Evolutionary conservation across 208 protist genomes (phyloP).

Genomic region (Balamuthia mandrillaris): DNA sequence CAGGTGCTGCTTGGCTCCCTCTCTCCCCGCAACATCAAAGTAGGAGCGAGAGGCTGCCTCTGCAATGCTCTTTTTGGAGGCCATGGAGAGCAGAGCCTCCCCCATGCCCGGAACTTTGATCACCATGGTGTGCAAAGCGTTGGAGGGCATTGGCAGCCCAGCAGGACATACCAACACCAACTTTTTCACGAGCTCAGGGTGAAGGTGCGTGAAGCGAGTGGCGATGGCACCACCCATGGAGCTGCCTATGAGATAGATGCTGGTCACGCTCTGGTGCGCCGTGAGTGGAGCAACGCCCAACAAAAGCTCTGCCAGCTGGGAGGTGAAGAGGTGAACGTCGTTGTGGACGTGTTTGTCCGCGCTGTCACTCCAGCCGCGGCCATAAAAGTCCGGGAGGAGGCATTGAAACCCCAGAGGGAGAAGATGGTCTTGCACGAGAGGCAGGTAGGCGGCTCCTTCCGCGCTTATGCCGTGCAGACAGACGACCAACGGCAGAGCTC

Average conservation of each 20-base stretch:
- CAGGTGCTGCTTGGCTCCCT: too few species aligned
- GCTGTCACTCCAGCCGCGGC: not conserved
- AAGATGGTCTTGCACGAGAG: too few species aligned
- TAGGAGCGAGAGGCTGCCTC: too few species aligned
- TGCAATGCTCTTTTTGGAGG: too few species aligned
- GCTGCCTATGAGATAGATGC: not conserved
- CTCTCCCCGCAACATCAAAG: too few species aligned
- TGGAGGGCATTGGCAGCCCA: too few species aligned
- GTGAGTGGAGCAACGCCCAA: not conserved
- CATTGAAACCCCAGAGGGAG: not conserved
- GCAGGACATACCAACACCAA: not conserved
- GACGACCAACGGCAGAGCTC: too few species aligned
- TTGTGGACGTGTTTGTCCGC: not conserved
- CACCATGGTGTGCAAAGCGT: too few species aligned
- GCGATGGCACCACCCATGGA: not conserved
- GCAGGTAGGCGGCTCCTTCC: too few species aligned
- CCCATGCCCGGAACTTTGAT: too few species aligned
- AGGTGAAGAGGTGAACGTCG: not conserved
- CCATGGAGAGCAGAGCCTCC: too few species aligned
- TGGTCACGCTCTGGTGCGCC: not conserved
- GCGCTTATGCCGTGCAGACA: too few species aligned
- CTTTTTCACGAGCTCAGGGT: not conserved
- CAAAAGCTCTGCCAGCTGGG: not conserved
- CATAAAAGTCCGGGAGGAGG: not conserved
- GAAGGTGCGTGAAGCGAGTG: not conserved